Evolutionary conservation across 495 filamentous ascomycete species (phyloP), one percentile per base, ranked within the genome.

Genomic region (Saxophila tyrrhenica): DNA sequence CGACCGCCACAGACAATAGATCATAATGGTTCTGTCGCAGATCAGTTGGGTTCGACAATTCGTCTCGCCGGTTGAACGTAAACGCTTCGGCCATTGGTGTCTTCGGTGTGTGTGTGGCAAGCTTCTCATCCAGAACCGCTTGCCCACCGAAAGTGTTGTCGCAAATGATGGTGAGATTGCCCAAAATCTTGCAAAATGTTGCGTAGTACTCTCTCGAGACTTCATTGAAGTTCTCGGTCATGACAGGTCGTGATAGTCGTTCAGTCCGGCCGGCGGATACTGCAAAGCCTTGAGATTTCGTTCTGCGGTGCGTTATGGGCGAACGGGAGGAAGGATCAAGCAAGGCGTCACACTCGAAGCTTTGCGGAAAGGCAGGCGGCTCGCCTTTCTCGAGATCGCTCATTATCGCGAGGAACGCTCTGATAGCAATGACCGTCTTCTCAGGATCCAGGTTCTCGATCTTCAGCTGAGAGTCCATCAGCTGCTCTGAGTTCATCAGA

Each of bases 131-230:
- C 44, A 97, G 69, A 1, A 86, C 87, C 23, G 89, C 92, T 67
- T 99, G 92, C 3, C 92, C 92, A 49, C 94, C 94, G 67, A 97
- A 97, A 5, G 91, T 85, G 56, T 92, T 91, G 66, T 97, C 91
- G 67, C 92, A 97, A 11, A 97, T 80, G 25, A 95, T 82, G 1
- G 89, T 95, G 44, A 99, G 94, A 65, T 95, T 92, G 23, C 91
- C 90, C 8, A 99, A 72, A 7, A 96, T 90, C 62, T 96, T 88
- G 62, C 89, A 97, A 64, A 99, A 99, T 38, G 81, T 81, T 38
- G 81, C 73, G 63, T 96, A 95, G 63, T 89, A 89, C 32, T 86
- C 85, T 60, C 79, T 86, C 1, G 87, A 80, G 25, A 80, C 80
- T 25, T 91, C 86, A 48, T 76, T 80, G 39, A 97, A 75, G 32